Evolutionary conservation across 202 grass and related monocot species (phyloP).

Genomic region (Panicum hallii): DNA sequence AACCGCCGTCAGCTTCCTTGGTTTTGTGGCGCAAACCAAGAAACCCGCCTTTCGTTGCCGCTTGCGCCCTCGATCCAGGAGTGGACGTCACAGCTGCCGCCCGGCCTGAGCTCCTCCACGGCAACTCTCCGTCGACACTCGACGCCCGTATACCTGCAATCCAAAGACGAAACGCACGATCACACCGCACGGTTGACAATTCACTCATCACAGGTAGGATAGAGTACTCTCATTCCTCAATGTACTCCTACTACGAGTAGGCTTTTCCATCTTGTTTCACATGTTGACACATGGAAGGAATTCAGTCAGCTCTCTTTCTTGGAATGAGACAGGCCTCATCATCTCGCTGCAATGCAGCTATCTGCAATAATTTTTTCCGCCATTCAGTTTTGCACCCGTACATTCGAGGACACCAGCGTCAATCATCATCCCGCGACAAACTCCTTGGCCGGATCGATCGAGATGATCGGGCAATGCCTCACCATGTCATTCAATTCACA

Average conservation of each 20-base stretch:
- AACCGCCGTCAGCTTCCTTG: too few species aligned
- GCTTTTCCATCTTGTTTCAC: slow-evolving; percentile 37
- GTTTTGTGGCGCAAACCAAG: too few species aligned
- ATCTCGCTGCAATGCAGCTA: slow-evolving; percentile 19
- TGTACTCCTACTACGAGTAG: neutral
- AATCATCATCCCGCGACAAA: slow-evolving; percentile 16
- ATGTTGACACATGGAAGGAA: slow-evolving; percentile 36
- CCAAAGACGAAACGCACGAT: too few species aligned
- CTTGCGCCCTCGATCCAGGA: too few species aligned
- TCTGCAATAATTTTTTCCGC: slow-evolving; percentile 32
- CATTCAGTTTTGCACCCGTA: slow-evolving; percentile 35
- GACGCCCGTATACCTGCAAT: too few species aligned
- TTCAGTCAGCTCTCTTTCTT: slow-evolving; percentile 30
- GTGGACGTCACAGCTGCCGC: too few species aligned
- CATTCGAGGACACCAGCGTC: slow-evolving; percentile 4
- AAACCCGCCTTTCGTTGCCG: too few species aligned
- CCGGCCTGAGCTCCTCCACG: too few species aligned
- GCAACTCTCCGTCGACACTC: too few species aligned
- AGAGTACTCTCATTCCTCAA: too few species aligned
- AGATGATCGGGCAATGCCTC: neutral
- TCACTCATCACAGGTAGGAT: too few species aligned
- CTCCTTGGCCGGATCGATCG: neutral
- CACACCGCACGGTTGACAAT: too few species aligned
- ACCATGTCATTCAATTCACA: neutral
- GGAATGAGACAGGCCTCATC: slow-evolving; percentile 43